Evolutionary conservation across 2,329 filamentous ascomycete genomes (phyloP).

Genomic region (Biscogniauxia marginata): DNA sequence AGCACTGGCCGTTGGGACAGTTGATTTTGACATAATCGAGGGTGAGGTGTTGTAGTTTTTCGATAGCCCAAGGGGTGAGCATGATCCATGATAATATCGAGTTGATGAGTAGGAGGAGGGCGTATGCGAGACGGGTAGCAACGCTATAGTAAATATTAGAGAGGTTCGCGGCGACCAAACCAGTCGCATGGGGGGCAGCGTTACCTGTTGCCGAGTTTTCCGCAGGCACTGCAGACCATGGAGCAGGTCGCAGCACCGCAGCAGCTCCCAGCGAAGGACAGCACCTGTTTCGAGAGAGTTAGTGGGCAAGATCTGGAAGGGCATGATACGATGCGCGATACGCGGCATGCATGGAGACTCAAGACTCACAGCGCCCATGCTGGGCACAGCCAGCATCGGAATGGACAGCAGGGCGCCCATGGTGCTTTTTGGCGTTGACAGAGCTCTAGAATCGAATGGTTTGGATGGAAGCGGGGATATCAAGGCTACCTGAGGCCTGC

Average conservation of each 20-base stretch:
- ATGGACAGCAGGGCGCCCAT: constrained; percentile 94
- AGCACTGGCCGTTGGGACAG: constrained; percentile 86
- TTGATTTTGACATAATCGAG: constrained; percentile 95
- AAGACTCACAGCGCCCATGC: constrained; percentile 74
- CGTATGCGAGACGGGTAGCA: constrained; percentile 94
- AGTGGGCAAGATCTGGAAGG: constrained; percentile 10
- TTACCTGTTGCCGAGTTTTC: constrained; percentile 94
- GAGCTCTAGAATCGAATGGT: neutral
- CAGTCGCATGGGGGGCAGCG: constrained; percentile 4
- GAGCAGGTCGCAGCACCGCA: constrained; percentile 96
- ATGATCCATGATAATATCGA: constrained; percentile 98
- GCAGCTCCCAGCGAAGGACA: constrained; percentile 82
- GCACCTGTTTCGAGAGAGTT: constrained; percentile 49
- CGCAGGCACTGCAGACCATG: constrained; percentile 91
- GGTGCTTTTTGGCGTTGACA: neutral
- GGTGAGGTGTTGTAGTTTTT: constrained; percentile 88
- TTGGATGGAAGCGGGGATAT: neutral
- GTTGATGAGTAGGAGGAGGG: constrained; percentile 91
- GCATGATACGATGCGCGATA: constrained; percentile 2
- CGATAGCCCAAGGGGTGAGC: constrained; percentile 97
- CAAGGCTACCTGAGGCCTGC: neutral
- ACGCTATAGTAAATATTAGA: constrained; percentile 56
- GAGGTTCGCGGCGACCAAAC: neutral
- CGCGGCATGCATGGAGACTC: constrained; percentile 1
- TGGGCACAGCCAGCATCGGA: constrained; percentile 84